These are phyloP conservation scores for Fusarium chaquense DNA, from an alignment of 2,329 filamentous ascomycete species.

Conservation along the genomic window DNA sequence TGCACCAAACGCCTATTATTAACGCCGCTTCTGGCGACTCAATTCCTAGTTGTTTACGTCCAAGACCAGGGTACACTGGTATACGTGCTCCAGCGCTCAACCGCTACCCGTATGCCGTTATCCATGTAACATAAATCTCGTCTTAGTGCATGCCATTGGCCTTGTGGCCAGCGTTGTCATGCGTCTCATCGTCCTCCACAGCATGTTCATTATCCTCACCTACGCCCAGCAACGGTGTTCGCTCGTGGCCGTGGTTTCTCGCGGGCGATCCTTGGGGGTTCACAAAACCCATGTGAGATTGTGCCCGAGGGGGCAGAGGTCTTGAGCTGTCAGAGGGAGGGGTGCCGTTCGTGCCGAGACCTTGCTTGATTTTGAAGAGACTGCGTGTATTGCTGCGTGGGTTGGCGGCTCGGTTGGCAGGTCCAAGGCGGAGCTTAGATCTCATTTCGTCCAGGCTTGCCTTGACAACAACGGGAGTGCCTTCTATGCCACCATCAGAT, in stretches of 20 bases:
- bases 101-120: constrained; percentile 1
- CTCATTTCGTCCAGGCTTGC: constrained; percentile 72
- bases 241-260: constrained; percentile 42
- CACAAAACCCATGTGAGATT: constrained; percentile 42
- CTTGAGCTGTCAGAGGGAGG: constrained; percentile 22
- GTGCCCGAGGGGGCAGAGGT: constrained; percentile 40
- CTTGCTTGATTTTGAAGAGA: constrained; percentile 75
- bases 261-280: constrained; percentile 8
- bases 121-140: constrained; percentile 6
- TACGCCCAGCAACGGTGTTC: constrained; percentile 50
- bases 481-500: constrained; percentile 66
- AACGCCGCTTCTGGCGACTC: not conserved
- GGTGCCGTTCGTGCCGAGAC: constrained; percentile 43
- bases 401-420: constrained; percentile 74
- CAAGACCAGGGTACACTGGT: not conserved
- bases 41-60: not conserved
- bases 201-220: constrained; percentile 41
- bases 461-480: constrained; percentile 65
- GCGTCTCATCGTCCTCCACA: constrained; percentile 25
- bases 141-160: constrained; percentile 41
- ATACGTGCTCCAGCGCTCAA: constrained; percentile 3
- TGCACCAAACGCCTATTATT: constrained; percentile 5
- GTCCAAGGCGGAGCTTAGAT: constrained; percentile 73
- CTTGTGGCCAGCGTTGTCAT: constrained; percentile 21
- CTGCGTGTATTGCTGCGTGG: constrained; percentile 70